Evolutionary conservation across 805 yeast species (phyloP).

Genomic region (Yueomyces sp.): DNA sequence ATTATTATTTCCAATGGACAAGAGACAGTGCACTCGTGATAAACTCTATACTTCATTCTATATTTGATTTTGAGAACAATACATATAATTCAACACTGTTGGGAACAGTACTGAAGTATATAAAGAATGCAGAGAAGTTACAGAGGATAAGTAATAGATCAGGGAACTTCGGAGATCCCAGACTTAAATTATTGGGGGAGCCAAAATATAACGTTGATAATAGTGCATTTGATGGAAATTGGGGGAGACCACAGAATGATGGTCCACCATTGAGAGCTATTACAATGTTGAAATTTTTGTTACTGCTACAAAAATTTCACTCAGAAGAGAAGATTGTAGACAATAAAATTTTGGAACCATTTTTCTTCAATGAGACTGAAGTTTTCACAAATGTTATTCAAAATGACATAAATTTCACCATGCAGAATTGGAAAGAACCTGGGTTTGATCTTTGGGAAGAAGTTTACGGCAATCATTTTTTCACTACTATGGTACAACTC

Average conservation of each 20-base stretch:
- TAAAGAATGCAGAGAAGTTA: conserved; percentile 40
- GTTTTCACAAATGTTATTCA: conserved; percentile 42
- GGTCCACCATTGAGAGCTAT: conserved; percentile 80
- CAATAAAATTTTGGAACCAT: not conserved
- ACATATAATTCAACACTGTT: conserved; percentile 10
- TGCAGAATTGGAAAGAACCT: conserved; percentile 42
- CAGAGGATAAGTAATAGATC: conserved; percentile 61
- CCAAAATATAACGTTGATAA: conserved; percentile 73
- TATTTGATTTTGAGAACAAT: conserved; percentile 18
- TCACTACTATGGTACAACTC: conserved; percentile 64
- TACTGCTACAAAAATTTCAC: conserved; percentile 1
- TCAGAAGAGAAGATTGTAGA: too few relatives aligned
- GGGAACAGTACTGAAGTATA: conserved; percentile 41
- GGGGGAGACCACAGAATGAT: conserved; percentile 97
- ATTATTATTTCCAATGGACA: conserved; percentile 84
- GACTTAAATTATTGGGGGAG: conserved; percentile 62
- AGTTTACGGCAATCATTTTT: conserved; percentile 58
- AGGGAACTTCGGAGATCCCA: conserved; percentile 35
- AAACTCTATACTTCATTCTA: conserved; percentile 43
- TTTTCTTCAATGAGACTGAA: conserved; percentile 18
- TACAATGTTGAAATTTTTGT: conserved; percentile 44
- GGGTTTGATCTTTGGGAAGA: conserved; percentile 97
- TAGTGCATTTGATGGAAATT: conserved; percentile 42
- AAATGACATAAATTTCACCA: conserved; percentile 57
- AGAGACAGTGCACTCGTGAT: conserved; percentile 81